Percentiles rank a stretch among this genome's conserved stretches.
Conservation (phyloP, 257 asterid species). For the Plantago elongata region DNA sequence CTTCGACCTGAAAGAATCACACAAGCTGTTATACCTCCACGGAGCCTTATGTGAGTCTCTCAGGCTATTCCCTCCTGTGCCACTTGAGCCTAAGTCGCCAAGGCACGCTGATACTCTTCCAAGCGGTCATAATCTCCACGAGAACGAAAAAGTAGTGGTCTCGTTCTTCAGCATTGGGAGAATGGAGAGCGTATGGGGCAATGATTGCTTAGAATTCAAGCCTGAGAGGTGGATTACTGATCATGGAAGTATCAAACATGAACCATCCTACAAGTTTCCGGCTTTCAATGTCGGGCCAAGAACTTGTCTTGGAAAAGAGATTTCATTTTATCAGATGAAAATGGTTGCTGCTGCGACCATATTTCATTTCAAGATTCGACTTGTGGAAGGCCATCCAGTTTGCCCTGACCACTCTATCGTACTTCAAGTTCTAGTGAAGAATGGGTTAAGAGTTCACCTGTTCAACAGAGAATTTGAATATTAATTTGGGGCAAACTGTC, state of each 20-base stretch:
- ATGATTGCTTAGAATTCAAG: slow-evolving; percentile 4
- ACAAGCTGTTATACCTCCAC: slow-evolving; percentile 19
- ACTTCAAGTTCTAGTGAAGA: neutral
- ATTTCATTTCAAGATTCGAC: neutral
- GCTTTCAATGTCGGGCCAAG: slow-evolving; percentile 8
- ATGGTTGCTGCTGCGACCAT: neutral
- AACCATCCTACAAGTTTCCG: neutral
- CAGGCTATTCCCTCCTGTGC: slow-evolving; percentile 36
- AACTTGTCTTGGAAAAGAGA: slow-evolving; percentile 2
- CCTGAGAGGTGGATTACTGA: slow-evolving; percentile 6
- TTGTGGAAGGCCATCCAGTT: neutral
- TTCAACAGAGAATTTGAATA: neutral
- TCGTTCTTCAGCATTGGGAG: neutral
- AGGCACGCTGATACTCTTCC: neutral
- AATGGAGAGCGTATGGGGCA: slow-evolving; percentile 7
- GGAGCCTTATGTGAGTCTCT: slow-evolving; percentile 40
- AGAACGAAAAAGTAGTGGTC: neutral
- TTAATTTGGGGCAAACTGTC: too few relatives aligned
- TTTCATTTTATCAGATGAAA: neutral
- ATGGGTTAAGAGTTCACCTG: neutral
- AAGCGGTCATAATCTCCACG: neutral
- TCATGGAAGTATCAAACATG: neutral
- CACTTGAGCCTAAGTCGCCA: neutral
- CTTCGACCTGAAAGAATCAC: slow-evolving; percentile 23
- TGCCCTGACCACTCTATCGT: neutral